Evolutionary conservation across 2,329 filamentous ascomycete genomes (phyloP).

Genomic region (Gyromitra esculenta): DNA sequence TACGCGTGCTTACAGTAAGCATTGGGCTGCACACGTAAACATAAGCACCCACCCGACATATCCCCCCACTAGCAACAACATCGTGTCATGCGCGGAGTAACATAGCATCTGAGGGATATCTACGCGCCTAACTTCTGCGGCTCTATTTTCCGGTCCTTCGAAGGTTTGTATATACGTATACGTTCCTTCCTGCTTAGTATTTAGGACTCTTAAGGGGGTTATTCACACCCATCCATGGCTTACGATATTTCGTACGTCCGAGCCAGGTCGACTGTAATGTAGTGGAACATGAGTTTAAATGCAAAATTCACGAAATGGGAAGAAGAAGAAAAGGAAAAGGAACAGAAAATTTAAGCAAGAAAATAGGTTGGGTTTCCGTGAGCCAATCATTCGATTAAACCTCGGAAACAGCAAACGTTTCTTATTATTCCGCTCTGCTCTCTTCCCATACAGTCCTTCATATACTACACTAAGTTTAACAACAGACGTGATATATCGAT

Average conservation of each 20-base stretch:
- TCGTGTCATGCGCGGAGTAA: not conserved
- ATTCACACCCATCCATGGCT: not conserved
- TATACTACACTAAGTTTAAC: slow-evolving; percentile 24
- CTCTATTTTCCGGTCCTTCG: not conserved
- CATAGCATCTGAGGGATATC: not conserved
- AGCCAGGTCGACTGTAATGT: too few relatives aligned
- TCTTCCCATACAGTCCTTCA: not conserved
- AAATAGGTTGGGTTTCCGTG: slow-evolving; percentile 3
- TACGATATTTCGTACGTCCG: not conserved
- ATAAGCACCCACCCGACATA: not conserved
- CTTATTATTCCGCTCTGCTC: slow-evolving; percentile 28
- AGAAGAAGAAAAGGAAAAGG: not conserved
- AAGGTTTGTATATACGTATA: too few relatives aligned
- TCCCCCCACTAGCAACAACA: not conserved
- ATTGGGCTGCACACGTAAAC: not conserved
- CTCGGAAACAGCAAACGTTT: slow-evolving; percentile 17
- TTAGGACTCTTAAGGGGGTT: not conserved
- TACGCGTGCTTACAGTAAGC: slow-evolving; percentile 13
- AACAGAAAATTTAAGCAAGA: slow-evolving; percentile 5
- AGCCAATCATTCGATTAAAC: slow-evolving; percentile 1
- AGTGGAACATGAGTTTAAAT: not conserved
- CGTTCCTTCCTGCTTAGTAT: not conserved
- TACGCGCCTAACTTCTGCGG: not conserved
- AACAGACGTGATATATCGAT: slow-evolving; percentile 34
- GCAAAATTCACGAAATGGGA: not conserved